These are phyloP conservation scores for Salisapilia sapeloensis DNA, from an alignment of 352 stramenopile species.

Conservation along the genomic window DNA sequence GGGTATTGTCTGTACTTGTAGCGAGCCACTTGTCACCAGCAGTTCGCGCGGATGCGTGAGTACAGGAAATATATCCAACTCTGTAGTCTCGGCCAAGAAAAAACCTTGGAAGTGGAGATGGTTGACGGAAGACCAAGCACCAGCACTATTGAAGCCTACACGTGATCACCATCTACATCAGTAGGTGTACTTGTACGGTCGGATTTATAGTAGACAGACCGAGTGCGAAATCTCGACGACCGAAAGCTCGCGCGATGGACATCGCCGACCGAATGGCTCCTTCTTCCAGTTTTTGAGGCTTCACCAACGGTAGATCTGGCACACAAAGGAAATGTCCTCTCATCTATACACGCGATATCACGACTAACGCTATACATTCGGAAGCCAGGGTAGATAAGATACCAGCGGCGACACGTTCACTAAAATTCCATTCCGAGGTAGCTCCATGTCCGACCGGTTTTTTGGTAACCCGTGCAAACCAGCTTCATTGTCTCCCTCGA, in stretches of 20 bases:
- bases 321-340: constrained; percentile 38
- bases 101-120: constrained; percentile 59
- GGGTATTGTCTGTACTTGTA: constrained; percentile 9
- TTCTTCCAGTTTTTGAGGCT: constrained; percentile 17
- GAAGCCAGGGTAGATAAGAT: constrained; percentile 1
- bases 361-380: neutral
- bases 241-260: constrained; percentile 7
- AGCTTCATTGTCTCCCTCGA: constrained; percentile 2
- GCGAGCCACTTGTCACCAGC: constrained; percentile 5
- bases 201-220: constrained; percentile 8
- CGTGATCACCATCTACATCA: neutral
- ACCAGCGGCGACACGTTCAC: constrained; percentile 59
- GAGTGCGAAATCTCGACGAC: constrained; percentile 19
- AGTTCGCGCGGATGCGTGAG: constrained; percentile 11
- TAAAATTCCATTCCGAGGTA: constrained; percentile 12
- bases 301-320: constrained; percentile 15
- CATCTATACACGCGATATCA: constrained; percentile 12
- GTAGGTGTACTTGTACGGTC: neutral
- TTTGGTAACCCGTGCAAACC: constrained; percentile 1
- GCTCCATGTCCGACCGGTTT: neutral
- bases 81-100: constrained; percentile 15
- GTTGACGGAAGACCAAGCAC: constrained; percentile 64
- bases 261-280: constrained; percentile 10
- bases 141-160: constrained; percentile 49
- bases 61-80: constrained; percentile 16